Percentiles rank a stretch among this genome's conserved stretches.
These are phyloP conservation scores for Paulownia fortunei DNA, from an alignment of 257 asterid species.

Conservation along the genomic window DNA sequence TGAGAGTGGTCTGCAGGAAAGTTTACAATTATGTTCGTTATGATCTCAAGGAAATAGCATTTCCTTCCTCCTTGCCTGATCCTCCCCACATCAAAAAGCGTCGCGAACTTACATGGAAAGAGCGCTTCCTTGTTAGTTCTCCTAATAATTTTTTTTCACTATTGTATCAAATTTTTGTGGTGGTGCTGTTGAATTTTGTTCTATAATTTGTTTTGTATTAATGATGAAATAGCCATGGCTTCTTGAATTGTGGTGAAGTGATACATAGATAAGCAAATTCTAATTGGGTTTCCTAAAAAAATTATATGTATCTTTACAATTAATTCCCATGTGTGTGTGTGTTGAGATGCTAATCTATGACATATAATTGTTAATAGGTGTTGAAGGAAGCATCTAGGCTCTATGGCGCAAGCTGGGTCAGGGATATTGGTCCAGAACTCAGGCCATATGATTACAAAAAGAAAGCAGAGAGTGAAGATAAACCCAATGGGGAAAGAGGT, in stretches of 20 bases:
- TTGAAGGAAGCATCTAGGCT: constrained; percentile 85
- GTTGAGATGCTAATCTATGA: constrained; percentile 15
- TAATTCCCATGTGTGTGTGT: neutral
- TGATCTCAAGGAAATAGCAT: constrained; percentile 91
- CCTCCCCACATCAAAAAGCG: constrained; percentile 80
- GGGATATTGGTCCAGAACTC: constrained; percentile 95
- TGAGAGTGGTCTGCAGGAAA: constrained; percentile 67
- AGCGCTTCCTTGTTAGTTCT: constrained; percentile 69
- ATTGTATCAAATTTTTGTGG: neutral
- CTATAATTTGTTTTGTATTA: neutral
- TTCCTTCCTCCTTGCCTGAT: constrained; percentile 91
- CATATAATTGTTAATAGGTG: constrained; percentile 47
- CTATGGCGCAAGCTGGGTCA: constrained; percentile 90
- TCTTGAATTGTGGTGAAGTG: neutral
- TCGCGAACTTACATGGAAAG: constrained; percentile 67
- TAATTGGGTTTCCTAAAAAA: neutral
- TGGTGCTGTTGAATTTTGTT: neutral
- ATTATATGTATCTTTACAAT: neutral
- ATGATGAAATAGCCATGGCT: neutral
- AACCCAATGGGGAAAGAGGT: constrained; percentile 34
- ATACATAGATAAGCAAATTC: neutral
- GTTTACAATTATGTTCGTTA: constrained; percentile 68
- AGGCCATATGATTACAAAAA: constrained; percentile 79
- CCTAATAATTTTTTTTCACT: neutral
- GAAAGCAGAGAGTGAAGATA: constrained; percentile 43